A percentile compares a stretch with the other conserved stretches of the same genome.
phyloP scores from a whole-genome alignment of 148 eudicot species.

The Selenicereus undatus region DNA sequence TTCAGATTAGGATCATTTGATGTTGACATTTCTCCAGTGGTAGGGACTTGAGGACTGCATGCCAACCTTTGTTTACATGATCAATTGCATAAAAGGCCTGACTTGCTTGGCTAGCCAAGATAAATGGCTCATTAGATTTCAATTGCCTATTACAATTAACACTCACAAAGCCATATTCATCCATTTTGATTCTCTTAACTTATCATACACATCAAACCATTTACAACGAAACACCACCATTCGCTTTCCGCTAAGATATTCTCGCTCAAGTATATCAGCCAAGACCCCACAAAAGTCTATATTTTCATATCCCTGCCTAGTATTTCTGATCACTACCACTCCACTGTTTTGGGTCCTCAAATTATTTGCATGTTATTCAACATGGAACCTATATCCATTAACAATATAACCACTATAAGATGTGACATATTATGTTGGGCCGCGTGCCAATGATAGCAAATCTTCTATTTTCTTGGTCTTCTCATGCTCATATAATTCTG shows the following conservation, averaged over 20 bases:
- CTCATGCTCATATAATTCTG: too few relatives aligned
- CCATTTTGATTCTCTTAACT: too few relatives aligned
- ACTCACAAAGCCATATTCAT: neutral
- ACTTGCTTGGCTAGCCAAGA: conserved; percentile 11
- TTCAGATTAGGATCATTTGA: neutral
- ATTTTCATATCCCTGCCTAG: neutral
- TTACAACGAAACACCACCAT: neutral
- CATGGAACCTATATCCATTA: too few relatives aligned
- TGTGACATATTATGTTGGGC: too few relatives aligned
- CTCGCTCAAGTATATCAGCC: neutral
- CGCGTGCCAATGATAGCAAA: too few relatives aligned
- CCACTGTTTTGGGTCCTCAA: conserved; percentile 14
- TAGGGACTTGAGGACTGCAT: neutral
- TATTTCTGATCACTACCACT: conserved; percentile 7
- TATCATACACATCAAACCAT: neutral
- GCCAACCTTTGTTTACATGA: conserved; percentile 9
- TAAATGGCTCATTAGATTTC: neutral
- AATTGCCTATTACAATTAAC: too few relatives aligned
- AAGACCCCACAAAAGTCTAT: neutral
- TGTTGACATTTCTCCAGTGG: neutral
- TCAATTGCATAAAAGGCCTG: conserved; percentile 14
- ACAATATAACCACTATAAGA: too few relatives aligned
- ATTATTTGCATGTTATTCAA: neutral
- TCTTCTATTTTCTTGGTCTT: too few relatives aligned
- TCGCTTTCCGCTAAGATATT: neutral